Evolutionary conservation across 2,329 filamentous ascomycete genomes (phyloP).

Genomic region (Exserohilum turcica): DNA sequence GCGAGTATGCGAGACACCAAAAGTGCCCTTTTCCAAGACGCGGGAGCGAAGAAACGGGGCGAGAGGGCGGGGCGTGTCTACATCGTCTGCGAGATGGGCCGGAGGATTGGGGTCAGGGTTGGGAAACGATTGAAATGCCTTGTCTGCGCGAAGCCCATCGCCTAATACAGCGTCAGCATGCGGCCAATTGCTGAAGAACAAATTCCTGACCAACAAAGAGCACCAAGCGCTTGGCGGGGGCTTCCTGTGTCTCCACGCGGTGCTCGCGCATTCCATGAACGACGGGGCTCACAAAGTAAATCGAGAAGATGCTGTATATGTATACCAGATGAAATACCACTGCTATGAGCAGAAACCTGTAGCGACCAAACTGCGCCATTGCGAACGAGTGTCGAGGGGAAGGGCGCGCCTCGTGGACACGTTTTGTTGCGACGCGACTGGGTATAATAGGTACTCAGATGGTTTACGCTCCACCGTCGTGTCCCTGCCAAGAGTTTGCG

Average conservation of each 20-base stretch:
- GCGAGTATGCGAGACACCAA: conserved; percentile 94
- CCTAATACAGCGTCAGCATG: conserved; percentile 53
- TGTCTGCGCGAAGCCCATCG: conserved; percentile 94
- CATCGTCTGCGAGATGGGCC: conserved; percentile 60
- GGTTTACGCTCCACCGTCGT: conserved; percentile 25
- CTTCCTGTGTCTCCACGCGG: conserved; percentile 69
- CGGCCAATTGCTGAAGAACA: background rate
- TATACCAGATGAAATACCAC: conserved; percentile 93
- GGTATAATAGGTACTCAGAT: conserved; percentile 35
- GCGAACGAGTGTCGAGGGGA: conserved; percentile 23
- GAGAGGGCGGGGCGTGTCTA: conserved; percentile 76
- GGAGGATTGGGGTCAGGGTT: conserved; percentile 74
- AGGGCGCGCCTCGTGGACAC: conserved; percentile 35
- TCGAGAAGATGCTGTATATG: conserved; percentile 80
- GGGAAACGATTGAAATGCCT: conserved; percentile 91
- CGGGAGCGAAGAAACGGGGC: conserved; percentile 90
- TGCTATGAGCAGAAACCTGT: conserved; percentile 85
- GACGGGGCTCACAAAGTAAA: conserved; percentile 97
- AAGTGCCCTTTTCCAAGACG: conserved; percentile 87
- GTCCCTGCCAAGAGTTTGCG: conserved; percentile 25
- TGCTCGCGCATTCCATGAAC: conserved; percentile 93
- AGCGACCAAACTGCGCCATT: conserved; percentile 67
- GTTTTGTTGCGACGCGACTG: conserved; percentile 21
- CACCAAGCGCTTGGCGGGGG: conserved; percentile 87
- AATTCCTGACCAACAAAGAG: conserved; percentile 77